phyloP scores from a whole-genome alignment of 345 rosid genomes.

The Psidium guajava region DNA sequence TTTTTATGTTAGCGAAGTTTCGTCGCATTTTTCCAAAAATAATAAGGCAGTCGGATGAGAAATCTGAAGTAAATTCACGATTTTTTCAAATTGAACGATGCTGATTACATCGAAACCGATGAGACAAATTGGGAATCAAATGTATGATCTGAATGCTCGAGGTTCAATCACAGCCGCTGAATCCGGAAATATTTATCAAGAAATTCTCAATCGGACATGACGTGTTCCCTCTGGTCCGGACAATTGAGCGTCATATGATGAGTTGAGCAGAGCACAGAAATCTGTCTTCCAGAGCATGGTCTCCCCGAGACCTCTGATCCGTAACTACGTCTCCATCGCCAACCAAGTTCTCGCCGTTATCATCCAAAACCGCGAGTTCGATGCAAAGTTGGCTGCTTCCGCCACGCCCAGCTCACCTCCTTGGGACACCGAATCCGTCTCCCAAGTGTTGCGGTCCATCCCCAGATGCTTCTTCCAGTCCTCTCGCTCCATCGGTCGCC shows the following conservation, averaged over 20 bases:
- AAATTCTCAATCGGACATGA: background rate
- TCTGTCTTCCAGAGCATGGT: background rate
- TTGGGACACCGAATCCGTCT: constrained; percentile 40
- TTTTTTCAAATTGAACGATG: too few species aligned
- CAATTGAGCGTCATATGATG: background rate
- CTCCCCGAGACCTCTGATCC: constrained; percentile 4
- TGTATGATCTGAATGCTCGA: too few species aligned
- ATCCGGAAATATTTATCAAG: background rate
- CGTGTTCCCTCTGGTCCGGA: background rate
- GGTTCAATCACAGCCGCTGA: too few species aligned
- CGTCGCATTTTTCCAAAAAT: too few species aligned
- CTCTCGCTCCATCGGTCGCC: constrained; percentile 69
- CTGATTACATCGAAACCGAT: too few species aligned
- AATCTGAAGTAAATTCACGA: background rate
- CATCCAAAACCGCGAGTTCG: constrained; percentile 55
- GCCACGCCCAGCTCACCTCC: constrained; percentile 16
- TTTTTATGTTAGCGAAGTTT: background rate
- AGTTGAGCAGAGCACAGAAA: background rate
- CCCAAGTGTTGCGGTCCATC: constrained; percentile 50
- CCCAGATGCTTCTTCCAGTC: constrained; percentile 65
- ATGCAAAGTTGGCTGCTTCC: constrained; percentile 25
- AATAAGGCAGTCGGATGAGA: too few species aligned
- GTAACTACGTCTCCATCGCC: constrained; percentile 4
- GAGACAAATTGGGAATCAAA: too few species aligned
- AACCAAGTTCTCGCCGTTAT: constrained; percentile 39